phyloP scores from a whole-genome alignment of 2,329 filamentous ascomycete species.

The Chrysoporthe deuterocubensis region DNA sequence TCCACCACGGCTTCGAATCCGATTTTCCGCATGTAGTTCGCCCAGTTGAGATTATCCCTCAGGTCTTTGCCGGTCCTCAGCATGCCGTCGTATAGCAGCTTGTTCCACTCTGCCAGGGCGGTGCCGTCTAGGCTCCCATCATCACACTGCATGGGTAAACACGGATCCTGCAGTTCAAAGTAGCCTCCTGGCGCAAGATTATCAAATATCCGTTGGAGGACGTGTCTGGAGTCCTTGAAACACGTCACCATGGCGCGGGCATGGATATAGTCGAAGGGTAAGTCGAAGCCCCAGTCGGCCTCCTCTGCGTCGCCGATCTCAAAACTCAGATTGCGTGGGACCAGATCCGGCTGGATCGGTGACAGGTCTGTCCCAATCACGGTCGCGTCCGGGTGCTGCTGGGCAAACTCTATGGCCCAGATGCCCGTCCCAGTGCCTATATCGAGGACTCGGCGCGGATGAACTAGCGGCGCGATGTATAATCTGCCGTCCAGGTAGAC shows the following conservation, averaged over 20 bases:
- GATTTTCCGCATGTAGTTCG: slow-evolving; percentile 36
- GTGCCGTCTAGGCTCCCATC: slow-evolving; percentile 38
- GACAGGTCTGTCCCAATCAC: slow-evolving; percentile 51
- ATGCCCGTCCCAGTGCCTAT: slow-evolving; percentile 53
- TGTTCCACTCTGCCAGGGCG: slow-evolving; percentile 39
- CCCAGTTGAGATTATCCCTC: slow-evolving; percentile 36
- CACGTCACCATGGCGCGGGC: slow-evolving; percentile 53
- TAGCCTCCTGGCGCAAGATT: slow-evolving; percentile 44
- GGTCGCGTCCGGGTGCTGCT: slow-evolving; percentile 42
- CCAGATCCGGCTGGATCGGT: slow-evolving; percentile 45
- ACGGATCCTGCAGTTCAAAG: slow-evolving; percentile 42
- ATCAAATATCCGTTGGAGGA: slow-evolving; percentile 51
- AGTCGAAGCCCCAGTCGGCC: slow-evolving; percentile 50
- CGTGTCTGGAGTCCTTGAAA: slow-evolving; percentile 52
- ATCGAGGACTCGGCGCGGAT: slow-evolving; percentile 49
- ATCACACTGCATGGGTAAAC: slow-evolving; percentile 37
- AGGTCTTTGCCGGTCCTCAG: slow-evolving; percentile 35
- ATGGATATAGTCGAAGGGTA: slow-evolving; percentile 58
- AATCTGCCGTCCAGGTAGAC: slow-evolving; percentile 46
- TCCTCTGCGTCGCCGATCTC: slow-evolving; percentile 59
- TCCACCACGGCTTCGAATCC: slow-evolving; percentile 40
- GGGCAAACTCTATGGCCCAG: slow-evolving; percentile 53
- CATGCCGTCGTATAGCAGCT: slow-evolving; percentile 38
- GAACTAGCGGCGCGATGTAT: slow-evolving; percentile 48
- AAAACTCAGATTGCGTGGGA: slow-evolving; percentile 58